Conservation (phyloP, 2,329 filamentous ascomycete genomes). For the Aspergillus unguis region DNA sequence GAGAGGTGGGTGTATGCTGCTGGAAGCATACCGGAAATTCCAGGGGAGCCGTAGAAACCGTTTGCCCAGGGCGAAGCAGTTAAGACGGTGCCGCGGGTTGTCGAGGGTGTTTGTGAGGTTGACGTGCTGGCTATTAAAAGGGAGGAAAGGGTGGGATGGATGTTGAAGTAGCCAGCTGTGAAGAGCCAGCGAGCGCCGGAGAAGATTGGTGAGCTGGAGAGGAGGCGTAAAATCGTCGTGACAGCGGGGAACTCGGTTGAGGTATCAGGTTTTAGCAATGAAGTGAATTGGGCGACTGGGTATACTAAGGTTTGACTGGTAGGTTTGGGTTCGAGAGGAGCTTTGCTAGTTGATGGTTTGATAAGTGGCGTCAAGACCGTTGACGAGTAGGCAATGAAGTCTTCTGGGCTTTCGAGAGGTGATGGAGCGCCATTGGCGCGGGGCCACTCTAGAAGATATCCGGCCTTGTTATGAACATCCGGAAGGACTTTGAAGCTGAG, state of each 20-base stretch:
- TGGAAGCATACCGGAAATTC: slow-evolving; percentile 84
- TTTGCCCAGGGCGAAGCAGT: slow-evolving; percentile 93
- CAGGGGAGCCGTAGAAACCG: slow-evolving; percentile 85
- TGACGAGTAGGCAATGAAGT: slow-evolving; percentile 69
- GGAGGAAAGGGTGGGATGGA: slow-evolving; percentile 75
- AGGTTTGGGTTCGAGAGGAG: slow-evolving; percentile 27
- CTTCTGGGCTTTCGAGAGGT: slow-evolving; percentile 66
- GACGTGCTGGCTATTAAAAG: slow-evolving; percentile 70
- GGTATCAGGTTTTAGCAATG: slow-evolving; percentile 71
- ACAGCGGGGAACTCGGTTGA: slow-evolving; percentile 88
- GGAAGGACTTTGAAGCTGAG: slow-evolving; percentile 80
- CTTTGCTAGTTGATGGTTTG: slow-evolving; percentile 44
- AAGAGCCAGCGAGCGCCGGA: slow-evolving; percentile 82
- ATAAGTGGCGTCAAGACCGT: slow-evolving; percentile 65
- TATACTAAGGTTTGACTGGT: slow-evolving; percentile 71
- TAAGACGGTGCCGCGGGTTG: slow-evolving; percentile 70
- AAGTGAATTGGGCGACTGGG: slow-evolving; percentile 81
- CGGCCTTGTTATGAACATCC: slow-evolving; percentile 37
- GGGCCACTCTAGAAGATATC: slow-evolving; percentile 69
- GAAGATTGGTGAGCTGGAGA: slow-evolving; percentile 61
- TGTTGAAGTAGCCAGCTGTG: slow-evolving; percentile 98
- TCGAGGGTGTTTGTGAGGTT: slow-evolving; percentile 26
- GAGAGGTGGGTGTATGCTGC: slow-evolving; percentile 89
- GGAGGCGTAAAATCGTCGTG: slow-evolving; percentile 66
- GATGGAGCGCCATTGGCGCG: slow-evolving; percentile 68